Evolutionary conservation across 805 yeast genomes (phyloP).

Genomic region (Metschnikowia anglica): DNA sequence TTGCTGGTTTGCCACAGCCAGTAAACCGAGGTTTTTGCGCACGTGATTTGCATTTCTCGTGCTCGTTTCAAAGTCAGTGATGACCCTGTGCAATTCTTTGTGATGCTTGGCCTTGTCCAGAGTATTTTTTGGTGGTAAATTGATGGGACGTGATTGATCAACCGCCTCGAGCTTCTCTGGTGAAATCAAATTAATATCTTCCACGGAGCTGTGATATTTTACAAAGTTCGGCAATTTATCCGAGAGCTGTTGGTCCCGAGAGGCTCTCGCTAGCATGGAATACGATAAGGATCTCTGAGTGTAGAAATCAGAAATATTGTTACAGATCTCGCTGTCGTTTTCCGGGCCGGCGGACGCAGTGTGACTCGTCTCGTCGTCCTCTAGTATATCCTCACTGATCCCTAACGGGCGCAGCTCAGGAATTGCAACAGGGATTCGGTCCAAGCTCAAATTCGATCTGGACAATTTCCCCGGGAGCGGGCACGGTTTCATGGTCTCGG

Average conservation of each 20-base stretch:
- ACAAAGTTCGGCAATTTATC: constrained; percentile 40
- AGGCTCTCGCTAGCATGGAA: constrained; percentile 31
- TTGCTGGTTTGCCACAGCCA: constrained; percentile 25
- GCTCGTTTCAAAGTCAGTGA: constrained; percentile 39
- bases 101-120: constrained; percentile 57
- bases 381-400: constrained; percentile 7
- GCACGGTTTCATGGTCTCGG: constrained; percentile 18
- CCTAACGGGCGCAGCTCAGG: constrained; percentile 8
- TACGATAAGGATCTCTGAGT: constrained; percentile 35
- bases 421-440: constrained; percentile 4
- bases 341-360: constrained; percentile 17
- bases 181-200: constrained; percentile 45
- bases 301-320: constrained; percentile 39
- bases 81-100: constrained; percentile 48
- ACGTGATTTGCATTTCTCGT: constrained; percentile 25
- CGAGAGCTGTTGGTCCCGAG: constrained; percentile 34
- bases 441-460: constrained; percentile 9
- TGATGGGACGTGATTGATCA: constrained; percentile 65
- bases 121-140: constrained; percentile 65
- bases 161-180: constrained; percentile 55
- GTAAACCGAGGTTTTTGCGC: constrained; percentile 22
- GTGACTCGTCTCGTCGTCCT: constrained; percentile 15
- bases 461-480: constrained; percentile 23
- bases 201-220: constrained; percentile 36
- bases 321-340: constrained; percentile 36